phyloP scores from a whole-genome alignment of 2,329 filamentous ascomycete genomes.

The Sodiomyces alkalinus region DNA sequence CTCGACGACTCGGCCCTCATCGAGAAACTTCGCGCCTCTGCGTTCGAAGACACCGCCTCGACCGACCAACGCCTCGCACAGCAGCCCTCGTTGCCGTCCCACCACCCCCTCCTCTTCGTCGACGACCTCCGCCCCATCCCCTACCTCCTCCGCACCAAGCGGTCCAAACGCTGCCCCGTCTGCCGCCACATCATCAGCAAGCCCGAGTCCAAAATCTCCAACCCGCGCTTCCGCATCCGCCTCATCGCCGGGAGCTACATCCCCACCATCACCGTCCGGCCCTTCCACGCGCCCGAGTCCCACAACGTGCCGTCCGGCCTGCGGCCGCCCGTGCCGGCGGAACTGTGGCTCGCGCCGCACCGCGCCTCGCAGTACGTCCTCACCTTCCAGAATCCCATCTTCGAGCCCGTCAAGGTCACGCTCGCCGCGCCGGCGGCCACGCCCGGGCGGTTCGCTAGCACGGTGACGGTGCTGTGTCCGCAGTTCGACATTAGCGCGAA shows the following conservation, averaged over 20 bases:
- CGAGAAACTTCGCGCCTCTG: conserved; percentile 38
- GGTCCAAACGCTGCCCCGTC: conserved; percentile 80
- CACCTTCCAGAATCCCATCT: conserved; percentile 86
- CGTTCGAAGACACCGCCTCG: conserved; percentile 48
- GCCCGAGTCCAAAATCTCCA: conserved; percentile 79
- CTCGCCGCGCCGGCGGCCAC: conserved; percentile 72
- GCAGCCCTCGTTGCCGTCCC: too few relatives aligned
- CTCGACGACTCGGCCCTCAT: conserved; percentile 49
- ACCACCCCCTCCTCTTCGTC: conserved; percentile 46
- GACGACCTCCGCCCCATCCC: conserved; percentile 69
- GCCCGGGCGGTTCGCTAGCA: conserved; percentile 59
- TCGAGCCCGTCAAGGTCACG: conserved; percentile 76
- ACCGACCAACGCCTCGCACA: conserved; percentile 32
- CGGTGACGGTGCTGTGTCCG: conserved; percentile 84
- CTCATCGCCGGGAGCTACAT: conserved; percentile 81
- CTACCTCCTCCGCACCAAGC: conserved; percentile 74
- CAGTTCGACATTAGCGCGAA: conserved; percentile 91
- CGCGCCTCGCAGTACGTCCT: conserved; percentile 65
- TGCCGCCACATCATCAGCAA: conserved; percentile 94
- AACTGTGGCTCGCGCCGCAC: conserved; percentile 37
- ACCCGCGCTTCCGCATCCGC: conserved; percentile 82
- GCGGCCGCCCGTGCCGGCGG: conserved; percentile 16
- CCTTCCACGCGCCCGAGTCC: conserved; percentile 31
- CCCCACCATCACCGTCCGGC: conserved; percentile 61
- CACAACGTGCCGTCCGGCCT: conserved; percentile 7